Base-by-base conservation (phyloP, 805 yeast species). In the Candida cerambycidarum region DNA sequence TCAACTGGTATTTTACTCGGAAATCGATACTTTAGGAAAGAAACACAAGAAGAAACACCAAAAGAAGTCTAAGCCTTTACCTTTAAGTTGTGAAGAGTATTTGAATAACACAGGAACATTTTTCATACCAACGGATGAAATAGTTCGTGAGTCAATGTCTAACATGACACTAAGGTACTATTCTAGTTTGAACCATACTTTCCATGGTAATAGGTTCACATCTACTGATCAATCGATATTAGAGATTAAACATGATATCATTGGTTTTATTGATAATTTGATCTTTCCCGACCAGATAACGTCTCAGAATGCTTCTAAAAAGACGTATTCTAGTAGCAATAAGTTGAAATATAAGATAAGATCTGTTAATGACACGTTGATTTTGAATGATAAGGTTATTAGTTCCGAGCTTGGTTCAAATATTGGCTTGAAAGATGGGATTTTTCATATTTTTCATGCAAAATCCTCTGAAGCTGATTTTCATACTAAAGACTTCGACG, bases 81-180 rank as follows among this genome's bases (percentile, higher is more conserved):
- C 61, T 2, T 30, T 15, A 4, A 31, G 59, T 5, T 70, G 75
- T 52, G 54, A 51, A 18, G 53, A 53, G 11, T 63, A 64, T 41
- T 44, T 67, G 24, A 39, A 47, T 10, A 48, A 53, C 7, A 53
- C 51, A 1, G 50, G 57, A 11, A 66, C 74, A 2, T 29, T 68
- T 1, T 52, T 71, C 16, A 28, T 70, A 2, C 75, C 75, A 10
- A 53, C 66, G 1, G 70, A 70, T 41, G 55, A 52, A 6, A 53
- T 46, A 34, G 45, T 69, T 1, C 32, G 47, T 2, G 23, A 46
- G 1, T 57, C 69, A 8, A 43, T 70, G 27, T 54, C 64, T 46
- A 54, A 50, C 3, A 38, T 65, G 38, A 59, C 63, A 21, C 34
- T 30, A 6, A 33, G 48, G 29, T 70, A 69, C 44, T 68, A 63